These are phyloP conservation scores for Chloris gayana DNA, from an alignment of 176 grass and related monocot species.

Conservation along the genomic window DNA sequence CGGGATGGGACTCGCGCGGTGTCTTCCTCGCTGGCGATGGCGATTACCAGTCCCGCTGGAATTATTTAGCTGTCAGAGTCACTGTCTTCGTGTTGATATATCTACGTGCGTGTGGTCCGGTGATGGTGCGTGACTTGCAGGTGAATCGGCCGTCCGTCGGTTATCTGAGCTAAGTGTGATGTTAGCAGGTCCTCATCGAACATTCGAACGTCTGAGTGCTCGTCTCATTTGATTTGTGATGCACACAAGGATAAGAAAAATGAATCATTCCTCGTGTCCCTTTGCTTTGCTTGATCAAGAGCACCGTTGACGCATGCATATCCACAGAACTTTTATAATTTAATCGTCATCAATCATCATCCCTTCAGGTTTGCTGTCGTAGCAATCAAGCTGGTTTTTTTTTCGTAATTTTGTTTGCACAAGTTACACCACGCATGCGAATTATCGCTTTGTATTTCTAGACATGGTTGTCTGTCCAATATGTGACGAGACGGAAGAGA, in stretches of 20 bases:
- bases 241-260: background rate
- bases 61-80: background rate
- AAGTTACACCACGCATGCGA: background rate
- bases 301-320: slow-evolving; percentile 1
- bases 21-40: slow-evolving; percentile 2
- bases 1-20: background rate
- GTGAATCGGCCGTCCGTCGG: background rate
- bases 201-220: background rate
- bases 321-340: background rate
- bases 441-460: background rate
- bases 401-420: no score
- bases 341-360: no score
- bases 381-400: background rate
- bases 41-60: background rate
- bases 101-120: background rate
- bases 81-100: background rate
- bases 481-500: background rate
- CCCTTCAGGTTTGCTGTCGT: background rate
- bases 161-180: slow-evolving; percentile 26
- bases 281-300: background rate
- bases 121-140: background rate
- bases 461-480: background rate
- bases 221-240: background rate
- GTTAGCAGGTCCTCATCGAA: background rate
- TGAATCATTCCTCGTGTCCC: background rate